These are phyloP conservation scores for Cercospora berteroae DNA, from an alignment of 2,329 filamentous ascomycete species.

Conservation along the genomic window DNA sequence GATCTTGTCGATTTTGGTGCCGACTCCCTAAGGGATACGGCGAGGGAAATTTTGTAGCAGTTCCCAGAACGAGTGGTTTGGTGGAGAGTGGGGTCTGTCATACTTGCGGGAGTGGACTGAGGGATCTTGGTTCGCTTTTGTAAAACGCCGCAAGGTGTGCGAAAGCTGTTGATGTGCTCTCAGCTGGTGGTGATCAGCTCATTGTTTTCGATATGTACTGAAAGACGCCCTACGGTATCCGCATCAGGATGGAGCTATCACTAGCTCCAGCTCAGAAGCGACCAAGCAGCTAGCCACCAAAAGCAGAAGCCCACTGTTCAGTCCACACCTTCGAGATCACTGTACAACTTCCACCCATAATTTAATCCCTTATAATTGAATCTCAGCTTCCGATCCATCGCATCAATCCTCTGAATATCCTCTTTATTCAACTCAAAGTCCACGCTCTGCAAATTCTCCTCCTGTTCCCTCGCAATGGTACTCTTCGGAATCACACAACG, in stretches of 20 bases:
- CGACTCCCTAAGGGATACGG: constrained; percentile 14
- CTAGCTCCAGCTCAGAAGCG: not conserved
- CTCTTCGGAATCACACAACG: not conserved
- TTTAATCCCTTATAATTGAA: constrained; percentile 27
- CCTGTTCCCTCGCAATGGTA: not conserved
- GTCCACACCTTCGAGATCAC: constrained; percentile 30
- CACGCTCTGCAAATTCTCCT: not conserved
- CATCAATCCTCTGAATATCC: constrained; percentile 48
- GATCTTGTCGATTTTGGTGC: constrained; percentile 7
- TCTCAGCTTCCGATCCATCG: constrained; percentile 36
- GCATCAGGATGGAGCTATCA: not conserved
- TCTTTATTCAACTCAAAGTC: constrained; percentile 43
- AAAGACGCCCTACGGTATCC: not conserved
- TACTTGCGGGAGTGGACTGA: not conserved
- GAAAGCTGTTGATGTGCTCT: not conserved
- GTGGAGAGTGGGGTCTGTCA: constrained; percentile 15
- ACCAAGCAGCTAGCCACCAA: not conserved
- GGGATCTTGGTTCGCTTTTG: too few species aligned
- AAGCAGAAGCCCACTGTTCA: not conserved
- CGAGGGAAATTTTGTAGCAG: constrained; percentile 22
- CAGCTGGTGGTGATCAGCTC: not conserved
- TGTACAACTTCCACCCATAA: constrained; percentile 30
- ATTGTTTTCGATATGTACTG: not conserved
- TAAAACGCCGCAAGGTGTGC: not conserved
- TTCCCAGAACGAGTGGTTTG: constrained; percentile 19